Base-by-base conservation (phyloP, 495 filamentous ascomycete genomes). In the Xylaria cubensis region DNA sequence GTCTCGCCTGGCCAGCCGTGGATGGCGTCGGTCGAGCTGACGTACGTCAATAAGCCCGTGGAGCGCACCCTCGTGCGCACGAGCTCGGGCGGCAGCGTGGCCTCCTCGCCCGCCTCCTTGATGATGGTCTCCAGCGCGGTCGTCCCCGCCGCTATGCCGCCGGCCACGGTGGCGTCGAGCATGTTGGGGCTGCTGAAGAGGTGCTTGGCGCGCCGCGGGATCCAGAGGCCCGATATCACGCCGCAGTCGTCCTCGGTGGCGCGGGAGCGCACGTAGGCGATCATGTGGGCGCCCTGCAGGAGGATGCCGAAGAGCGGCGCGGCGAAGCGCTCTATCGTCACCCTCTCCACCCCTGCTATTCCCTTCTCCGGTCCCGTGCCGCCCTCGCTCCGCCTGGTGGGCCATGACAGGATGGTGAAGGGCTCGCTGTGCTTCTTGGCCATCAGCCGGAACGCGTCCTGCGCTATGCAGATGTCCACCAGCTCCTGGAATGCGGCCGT, bases 91-190 rank as follows among this genome's bases (percentile, higher is more conserved):
- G 76, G 74, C 6, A 90, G 64, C 0, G 85, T 84, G 0, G 87
- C 86, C 70, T 91, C 88, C 75, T 91, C 89, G 36, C 77, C 78
- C 0, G 86, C 82, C 70, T 90, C 88, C n/a, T 79, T 78, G 19
- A 90, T 72, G n/a, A 90, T 78, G 66, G 84, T 86, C 1, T 85
- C 82, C 19, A 84, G 75, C 1, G 88, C 86, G 1, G 72, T 73
- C 36, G 82, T 76, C 0, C 81, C 82, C 1, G 82, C 74, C 15
- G 76, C 75, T 4, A 90, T 76, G 13, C 87, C 87, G 9, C 88
- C 88, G 6, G 86, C 89, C 0, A 90, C 89, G 0, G 88, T 85
- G 2, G 74, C 81, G 75, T 90, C 88, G 6, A 91, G 83, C 82
- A 83, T 83, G 6, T 81, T 80, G 1, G 88, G 86, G 64, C 84